Conservation (phyloP, 495 filamentous ascomycete species). For the Lophiostoma macrostomum region DNA sequence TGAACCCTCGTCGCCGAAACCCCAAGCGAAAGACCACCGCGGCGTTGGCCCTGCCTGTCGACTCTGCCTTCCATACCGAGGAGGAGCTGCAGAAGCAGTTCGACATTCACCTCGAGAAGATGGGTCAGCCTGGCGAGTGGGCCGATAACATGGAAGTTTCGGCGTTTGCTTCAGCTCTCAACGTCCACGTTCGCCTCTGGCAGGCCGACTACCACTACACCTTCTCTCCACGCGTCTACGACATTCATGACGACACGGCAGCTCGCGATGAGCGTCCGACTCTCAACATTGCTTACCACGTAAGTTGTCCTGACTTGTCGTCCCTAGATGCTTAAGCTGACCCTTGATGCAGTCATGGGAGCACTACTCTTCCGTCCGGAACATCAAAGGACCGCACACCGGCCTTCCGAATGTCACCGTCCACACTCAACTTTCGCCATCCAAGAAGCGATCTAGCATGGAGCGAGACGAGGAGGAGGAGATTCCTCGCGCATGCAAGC, state of each 20-base stretch:
- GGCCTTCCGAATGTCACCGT: slow-evolving; percentile 51
- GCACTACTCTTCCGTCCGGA: slow-evolving; percentile 73
- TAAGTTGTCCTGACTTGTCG: slow-evolving; percentile 42
- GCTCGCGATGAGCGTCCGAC: slow-evolving; percentile 42
- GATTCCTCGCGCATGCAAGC: slow-evolving; percentile 10
- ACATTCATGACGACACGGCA: slow-evolving; percentile 23
- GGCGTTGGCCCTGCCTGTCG: slow-evolving; percentile 41
- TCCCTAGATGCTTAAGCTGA: background rate
- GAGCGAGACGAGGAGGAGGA: slow-evolving; percentile 19
- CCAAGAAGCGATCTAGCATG: slow-evolving; percentile 24
- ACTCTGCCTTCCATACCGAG: slow-evolving; percentile 42
- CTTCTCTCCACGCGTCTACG: slow-evolving; percentile 20
- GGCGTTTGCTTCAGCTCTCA: slow-evolving; percentile 63
- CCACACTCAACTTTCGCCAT: slow-evolving; percentile 22
- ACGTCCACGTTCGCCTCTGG: slow-evolving; percentile 64
- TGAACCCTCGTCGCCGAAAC: slow-evolving; percentile 56
- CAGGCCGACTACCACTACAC: slow-evolving; percentile 49
- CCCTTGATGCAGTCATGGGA: slow-evolving; percentile 53
- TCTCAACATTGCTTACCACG: slow-evolving; percentile 66
- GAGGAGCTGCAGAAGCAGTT: slow-evolving; percentile 62
- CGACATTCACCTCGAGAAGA: slow-evolving; percentile 57
- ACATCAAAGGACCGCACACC: slow-evolving; percentile 56
- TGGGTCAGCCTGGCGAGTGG: slow-evolving; percentile 62
- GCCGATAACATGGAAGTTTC: slow-evolving; percentile 71
- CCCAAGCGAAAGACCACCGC: slow-evolving; percentile 59